Base-by-base conservation (phyloP, 2,329 filamentous ascomycete species). In the Monosporascus sp. region DNA sequence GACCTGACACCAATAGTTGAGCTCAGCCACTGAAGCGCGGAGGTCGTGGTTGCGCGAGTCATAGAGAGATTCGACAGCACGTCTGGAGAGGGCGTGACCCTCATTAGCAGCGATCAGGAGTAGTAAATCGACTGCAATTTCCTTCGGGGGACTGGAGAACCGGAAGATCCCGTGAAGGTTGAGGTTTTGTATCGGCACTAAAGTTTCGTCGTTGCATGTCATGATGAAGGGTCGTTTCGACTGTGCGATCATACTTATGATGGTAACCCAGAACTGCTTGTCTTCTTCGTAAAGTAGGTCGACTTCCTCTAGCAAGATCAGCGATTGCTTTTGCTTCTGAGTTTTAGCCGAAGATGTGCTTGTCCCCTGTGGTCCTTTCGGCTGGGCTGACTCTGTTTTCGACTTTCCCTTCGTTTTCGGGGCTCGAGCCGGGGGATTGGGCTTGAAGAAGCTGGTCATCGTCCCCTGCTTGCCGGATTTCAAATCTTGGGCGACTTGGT, bases 1-100 rank as follows among this genome's bases (percentile, higher is more conserved):
- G 71, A 97, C 91, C 68, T 99, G 94, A 67, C 95, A 99, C 93
- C 93, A 99, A 66, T 95, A 94, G 66, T 96, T 86, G 27, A 99
- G 79, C 56, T 97, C 91, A 52, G 81, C 85, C 48, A 99, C 83
- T 2, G 87, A 85, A 22, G 86, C 90, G 51, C 94, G 85, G 14
- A 99, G 73, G 66, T 99, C 94, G 27, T 79, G 72, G 2, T 78
- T 68, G 50, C 88, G 86, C 15, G 83, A 82, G 50, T 79, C 75
- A 63, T 91, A 96, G 2, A 99, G 77, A 6, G 81, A 74, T 49
- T 79, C 76, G 0, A 96, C 79, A 0, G 89, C 83, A 25, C 81
- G 68, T 41, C 90, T 81, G 39, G 78, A 72, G 14, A 99, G 73
- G 1, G 89, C 72, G 69, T 99, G 94, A 0, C 94, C 94, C 71